phyloP scores from a whole-genome alignment of 2,329 filamentous ascomycete genomes.

The Tolypocladium ovalisporum region DNA sequence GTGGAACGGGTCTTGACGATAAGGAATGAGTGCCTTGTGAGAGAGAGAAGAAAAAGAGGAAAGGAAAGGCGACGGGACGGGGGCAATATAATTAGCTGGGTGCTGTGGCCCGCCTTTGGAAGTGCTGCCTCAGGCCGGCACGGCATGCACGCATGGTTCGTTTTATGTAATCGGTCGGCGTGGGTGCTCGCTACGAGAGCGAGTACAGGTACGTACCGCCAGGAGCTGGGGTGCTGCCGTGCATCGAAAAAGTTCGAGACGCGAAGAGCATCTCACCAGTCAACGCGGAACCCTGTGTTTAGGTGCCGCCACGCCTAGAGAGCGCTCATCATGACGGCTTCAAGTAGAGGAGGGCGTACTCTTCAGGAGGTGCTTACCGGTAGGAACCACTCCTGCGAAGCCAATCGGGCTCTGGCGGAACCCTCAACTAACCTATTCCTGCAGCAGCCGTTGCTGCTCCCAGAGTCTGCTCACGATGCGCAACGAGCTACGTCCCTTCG shows the following conservation, averaged over 20 bases:
- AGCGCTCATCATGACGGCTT: slow-evolving; percentile 33
- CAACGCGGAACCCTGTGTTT: slow-evolving; percentile 1
- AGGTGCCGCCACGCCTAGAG: slow-evolving; percentile 5
- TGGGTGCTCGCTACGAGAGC: no score
- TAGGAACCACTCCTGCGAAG: slow-evolving; percentile 19
- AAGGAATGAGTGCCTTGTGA: slow-evolving; percentile 74
- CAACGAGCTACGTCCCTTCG: slow-evolving; percentile 16
- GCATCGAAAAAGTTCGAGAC: slow-evolving; percentile 13
- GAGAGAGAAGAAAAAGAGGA: slow-evolving; percentile 17
- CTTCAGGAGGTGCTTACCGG: slow-evolving; percentile 38
- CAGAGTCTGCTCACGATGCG: slow-evolving; percentile 27
- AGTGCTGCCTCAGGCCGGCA: slow-evolving; percentile 16
- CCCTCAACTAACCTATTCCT: slow-evolving; percentile 2
- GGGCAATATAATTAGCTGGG: slow-evolving; percentile 6
- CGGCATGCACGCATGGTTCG: slow-evolving; percentile 3
- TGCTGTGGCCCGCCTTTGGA: slow-evolving; percentile 1
- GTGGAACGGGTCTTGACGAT: slow-evolving; percentile 73
- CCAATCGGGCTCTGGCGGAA: background rate
- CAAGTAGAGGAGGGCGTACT: slow-evolving; percentile 44
- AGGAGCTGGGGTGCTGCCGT: background rate
- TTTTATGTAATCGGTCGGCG: slow-evolving; percentile 6
- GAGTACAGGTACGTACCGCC: background rate
- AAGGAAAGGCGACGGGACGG: slow-evolving; percentile 7
- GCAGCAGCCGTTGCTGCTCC: slow-evolving; percentile 18
- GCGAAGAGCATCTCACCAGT: slow-evolving; percentile 3